Conservation (phyloP, 345 rosid species). For the Eucalyptus melliodora region DNA sequence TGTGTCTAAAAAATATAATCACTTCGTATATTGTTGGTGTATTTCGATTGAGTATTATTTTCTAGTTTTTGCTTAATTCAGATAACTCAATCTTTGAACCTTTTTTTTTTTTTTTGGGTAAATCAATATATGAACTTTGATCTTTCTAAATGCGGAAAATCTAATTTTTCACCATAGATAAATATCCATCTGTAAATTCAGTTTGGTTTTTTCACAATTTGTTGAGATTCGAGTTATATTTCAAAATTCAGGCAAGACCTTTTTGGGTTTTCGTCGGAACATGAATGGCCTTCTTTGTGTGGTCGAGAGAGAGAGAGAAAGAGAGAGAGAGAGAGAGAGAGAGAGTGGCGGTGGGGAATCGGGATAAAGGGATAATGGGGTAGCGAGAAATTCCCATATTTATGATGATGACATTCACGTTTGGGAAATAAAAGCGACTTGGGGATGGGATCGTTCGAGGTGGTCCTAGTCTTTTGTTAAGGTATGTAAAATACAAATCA, state of each 20-base stretch:
- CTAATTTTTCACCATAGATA: background rate
- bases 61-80: background rate
- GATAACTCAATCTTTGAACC: background rate
- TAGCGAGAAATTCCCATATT: background rate
- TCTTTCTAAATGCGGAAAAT: background rate
- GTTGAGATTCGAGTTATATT: background rate
- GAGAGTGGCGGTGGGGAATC: background rate
- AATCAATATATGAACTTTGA: background rate
- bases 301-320: background rate
- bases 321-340: background rate
- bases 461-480: background rate
- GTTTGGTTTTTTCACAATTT: background rate
- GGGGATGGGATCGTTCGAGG: background rate
- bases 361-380: background rate
- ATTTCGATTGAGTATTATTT: background rate
- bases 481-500: background rate
- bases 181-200: background rate
- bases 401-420: background rate
- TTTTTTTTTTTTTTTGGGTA: background rate
- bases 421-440: background rate
- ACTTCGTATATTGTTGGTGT: accelerated
- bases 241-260: background rate
- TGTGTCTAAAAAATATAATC: background rate
- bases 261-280: background rate
- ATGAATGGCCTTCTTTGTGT: background rate